phyloP scores from a whole-genome alignment of 148 eudicot species.

The Nepenthes mirabilis region DNA sequence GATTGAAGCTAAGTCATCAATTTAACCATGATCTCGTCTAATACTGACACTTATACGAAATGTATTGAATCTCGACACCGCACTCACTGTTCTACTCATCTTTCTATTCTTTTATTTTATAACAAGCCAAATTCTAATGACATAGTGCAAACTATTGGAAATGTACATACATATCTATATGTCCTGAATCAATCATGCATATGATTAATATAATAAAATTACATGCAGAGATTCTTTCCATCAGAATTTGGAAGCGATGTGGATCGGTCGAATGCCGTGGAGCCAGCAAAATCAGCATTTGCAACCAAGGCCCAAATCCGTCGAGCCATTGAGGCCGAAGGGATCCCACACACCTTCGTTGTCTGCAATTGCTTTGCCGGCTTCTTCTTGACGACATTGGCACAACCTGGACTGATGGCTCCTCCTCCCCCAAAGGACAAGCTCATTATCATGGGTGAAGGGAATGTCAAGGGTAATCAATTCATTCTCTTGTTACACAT shows the following conservation, averaged over 20 bases:
- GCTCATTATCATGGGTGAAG: slow-evolving; percentile 34
- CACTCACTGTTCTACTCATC: too few relatives aligned
- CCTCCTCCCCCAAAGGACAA: slow-evolving; percentile 42
- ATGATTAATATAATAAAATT: too few relatives aligned
- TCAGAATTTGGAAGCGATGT: slow-evolving; percentile 49
- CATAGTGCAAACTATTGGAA: too few relatives aligned
- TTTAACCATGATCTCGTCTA: too few relatives aligned
- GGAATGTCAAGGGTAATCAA: slow-evolving; percentile 38
- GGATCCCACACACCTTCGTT: slow-evolving; percentile 37
- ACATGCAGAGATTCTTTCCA: slow-evolving; percentile 38
- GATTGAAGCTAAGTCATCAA: too few relatives aligned
- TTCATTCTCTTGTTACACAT: neutral
- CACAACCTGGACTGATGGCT: slow-evolving; percentile 25
- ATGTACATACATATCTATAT: too few relatives aligned
- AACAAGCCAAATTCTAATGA: too few relatives aligned
- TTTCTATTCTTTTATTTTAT: too few relatives aligned
- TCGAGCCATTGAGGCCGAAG: slow-evolving; percentile 30
- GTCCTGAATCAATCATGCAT: too few relatives aligned
- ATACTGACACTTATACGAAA: too few relatives aligned
- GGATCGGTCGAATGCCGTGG: slow-evolving; percentile 27
- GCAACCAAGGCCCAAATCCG: slow-evolving; percentile 35
- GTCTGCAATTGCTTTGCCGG: slow-evolving; percentile 42
- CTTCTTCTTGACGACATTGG: slow-evolving; percentile 29
- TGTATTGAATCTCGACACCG: too few relatives aligned
- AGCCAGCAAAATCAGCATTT: slow-evolving; percentile 36